Evolutionary conservation across 345 rosid genomes (phyloP).

Genomic region (Kandelia obovata): DNA sequence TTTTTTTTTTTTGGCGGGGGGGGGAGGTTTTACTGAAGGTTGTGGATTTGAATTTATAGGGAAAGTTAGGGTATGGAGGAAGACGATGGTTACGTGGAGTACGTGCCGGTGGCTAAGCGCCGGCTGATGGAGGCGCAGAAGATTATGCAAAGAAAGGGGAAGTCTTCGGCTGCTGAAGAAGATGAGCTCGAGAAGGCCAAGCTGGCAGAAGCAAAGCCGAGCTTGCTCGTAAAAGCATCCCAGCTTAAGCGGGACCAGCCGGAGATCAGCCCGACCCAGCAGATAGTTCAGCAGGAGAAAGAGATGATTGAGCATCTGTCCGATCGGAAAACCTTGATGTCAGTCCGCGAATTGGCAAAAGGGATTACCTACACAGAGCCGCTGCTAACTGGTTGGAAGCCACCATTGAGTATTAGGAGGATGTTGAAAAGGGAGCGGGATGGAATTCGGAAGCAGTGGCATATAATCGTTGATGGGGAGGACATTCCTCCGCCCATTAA

Average conservation of each 20-base stretch:
- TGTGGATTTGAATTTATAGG: too few species aligned
- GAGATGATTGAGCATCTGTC: slow-evolving; percentile 89
- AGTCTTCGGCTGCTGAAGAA: slow-evolving; percentile 52
- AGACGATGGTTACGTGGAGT: slow-evolving; percentile 71
- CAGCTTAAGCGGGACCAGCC: slow-evolving; percentile 87
- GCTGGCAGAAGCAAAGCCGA: slow-evolving; percentile 71
- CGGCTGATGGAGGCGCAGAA: slow-evolving; percentile 69
- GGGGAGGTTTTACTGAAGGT: too few species aligned
- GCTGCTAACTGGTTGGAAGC: slow-evolving; percentile 83
- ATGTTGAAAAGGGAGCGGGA: slow-evolving; percentile 59
- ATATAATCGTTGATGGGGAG: slow-evolving; percentile 84
- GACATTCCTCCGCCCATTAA: slow-evolving; percentile 79
- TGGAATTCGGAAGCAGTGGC: slow-evolving; percentile 83
- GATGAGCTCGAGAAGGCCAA: slow-evolving; percentile 66
- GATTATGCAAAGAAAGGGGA: slow-evolving; percentile 76
- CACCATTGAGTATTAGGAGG: slow-evolving; percentile 58
- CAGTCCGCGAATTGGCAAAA: slow-evolving; percentile 85
- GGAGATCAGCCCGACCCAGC: slow-evolving; percentile 68
- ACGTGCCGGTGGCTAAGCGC: slow-evolving; percentile 76
- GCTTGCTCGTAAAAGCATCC: slow-evolving; percentile 80
- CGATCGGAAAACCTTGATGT: slow-evolving; percentile 79
- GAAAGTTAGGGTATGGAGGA: slow-evolving; percentile 45
- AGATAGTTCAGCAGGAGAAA: slow-evolving; percentile 80
- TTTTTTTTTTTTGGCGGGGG: too few species aligned
- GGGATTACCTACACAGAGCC: slow-evolving; percentile 85